Base-by-base conservation (phyloP, 257 asterid genomes). In the Lithospermum erythrorhizon region DNA sequence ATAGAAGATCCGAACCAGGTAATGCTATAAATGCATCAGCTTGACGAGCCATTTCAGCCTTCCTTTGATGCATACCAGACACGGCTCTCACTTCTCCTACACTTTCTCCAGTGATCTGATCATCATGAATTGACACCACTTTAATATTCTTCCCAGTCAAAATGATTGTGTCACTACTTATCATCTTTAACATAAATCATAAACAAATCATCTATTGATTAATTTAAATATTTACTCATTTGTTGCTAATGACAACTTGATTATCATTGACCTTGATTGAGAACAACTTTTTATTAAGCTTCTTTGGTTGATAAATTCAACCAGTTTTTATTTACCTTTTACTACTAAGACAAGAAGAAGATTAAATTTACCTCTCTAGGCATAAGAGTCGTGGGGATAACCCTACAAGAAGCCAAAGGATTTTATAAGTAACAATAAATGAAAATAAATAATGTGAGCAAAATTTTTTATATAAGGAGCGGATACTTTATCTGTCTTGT, bases 41-140 rank as follows among this genome's bases (percentile, higher is more conserved):
- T 71, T 83, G 96, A 48, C 88, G 83, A 55, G 95, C 94, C 97
- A 90, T 90, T 80, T 90, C 97, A 59, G 97, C 97, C 30, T 90
- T 90, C 32, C 97, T 83, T 60, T 90, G 97, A 55, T 90, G 97
- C 97, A 90, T 90, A 6, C 84, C 89, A 5, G 96, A 74, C 48
- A 90, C 97, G 0, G 95, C 87, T 67, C 83, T 83, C 59, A 90
- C 97, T 77, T 90, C 97, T 68, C 97, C 97, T 6, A 90, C 81
- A 4, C 87, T 82, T 70, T 85, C 97, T 59, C 97, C 97, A 20
- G 96, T 90, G 14, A 90, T 87, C 97, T 90, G 80, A 64, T 56
- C 60, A 56, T 22, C 21, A 56, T 56, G 6, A 41, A 41, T 41
- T 41, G 49, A 41, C 49, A 41, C 5, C 49, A 41, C 49, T 41